phyloP scores from a whole-genome alignment of 768 basidiomycete genomes.

The Mrakia gelida region DNA sequence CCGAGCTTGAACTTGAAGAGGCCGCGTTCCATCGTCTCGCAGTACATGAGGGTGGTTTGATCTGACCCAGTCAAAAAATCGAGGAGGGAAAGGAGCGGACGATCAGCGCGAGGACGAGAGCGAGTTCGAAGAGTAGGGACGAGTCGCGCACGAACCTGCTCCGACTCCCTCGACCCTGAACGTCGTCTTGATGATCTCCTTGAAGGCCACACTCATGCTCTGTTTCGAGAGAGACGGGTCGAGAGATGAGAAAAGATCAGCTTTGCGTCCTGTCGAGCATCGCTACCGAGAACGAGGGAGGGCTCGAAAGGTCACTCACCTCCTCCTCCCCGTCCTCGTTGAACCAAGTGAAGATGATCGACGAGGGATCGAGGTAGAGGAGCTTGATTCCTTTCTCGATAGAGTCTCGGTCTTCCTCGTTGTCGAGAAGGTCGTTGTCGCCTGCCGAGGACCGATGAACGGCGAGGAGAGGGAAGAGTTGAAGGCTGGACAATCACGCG shows the following conservation, averaged over 20 bases:
- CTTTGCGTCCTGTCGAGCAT: background rate
- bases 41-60: background rate
- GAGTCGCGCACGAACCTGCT: background rate
- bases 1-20: background rate
- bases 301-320: background rate
- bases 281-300: background rate
- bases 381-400: background rate
- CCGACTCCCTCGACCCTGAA: background rate
- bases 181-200: background rate
- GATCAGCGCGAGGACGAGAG: background rate
- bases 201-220: background rate
- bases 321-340: background rate
- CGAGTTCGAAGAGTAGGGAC: background rate
- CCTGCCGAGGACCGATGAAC: background rate
- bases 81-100: background rate
- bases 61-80: background rate
- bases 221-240: background rate
- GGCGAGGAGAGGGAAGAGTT: constrained; percentile 2
- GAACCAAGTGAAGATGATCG: background rate
- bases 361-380: background rate
- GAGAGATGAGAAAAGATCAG: background rate
- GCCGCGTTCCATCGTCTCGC: background rate
- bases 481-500: background rate
- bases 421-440: background rate
- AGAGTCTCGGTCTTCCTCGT: background rate